Evolutionary conservation across 78 protist species (phyloP), one percentile per base, ranked within the genome.

Genomic region (Isochrysis galbana): DNA sequence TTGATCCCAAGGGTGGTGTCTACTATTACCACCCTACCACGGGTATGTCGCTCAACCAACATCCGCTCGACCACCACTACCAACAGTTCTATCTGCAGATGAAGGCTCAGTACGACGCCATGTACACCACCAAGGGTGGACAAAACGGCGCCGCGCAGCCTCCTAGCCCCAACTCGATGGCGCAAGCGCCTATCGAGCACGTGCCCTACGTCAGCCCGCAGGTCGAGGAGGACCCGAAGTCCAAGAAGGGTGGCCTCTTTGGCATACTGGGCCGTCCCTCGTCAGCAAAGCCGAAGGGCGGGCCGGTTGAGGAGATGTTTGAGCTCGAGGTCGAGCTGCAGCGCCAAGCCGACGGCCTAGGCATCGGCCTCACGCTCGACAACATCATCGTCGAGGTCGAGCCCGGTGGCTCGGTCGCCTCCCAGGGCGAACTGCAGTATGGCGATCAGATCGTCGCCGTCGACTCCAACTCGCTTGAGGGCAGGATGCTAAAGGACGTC

Each of bases 61-160:
- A 80, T 38, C 88, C 88, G 54, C 88, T 80, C 88, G 88, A 80
- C 41, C 88, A 80, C 88, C 88, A 80, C 88, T 80, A 80, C 88
- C 88, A 80, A 36, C 54, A 80, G 55, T 44, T 80, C 39, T 80
- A 80, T 38, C 0, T 44, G 55, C 88, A 44, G 84, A 77, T 77
- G 84, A 77, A 77, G 46, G 84, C 84, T 26, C 84, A 77, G 84
- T 77, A 77, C 46, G 84, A 77, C 84, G 84, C 84, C 44, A 77
- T 77, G 84, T 77, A 77, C 46, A 4, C 72, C 72, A 21, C 26
- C 2, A 77, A 77, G 84, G 74, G 74, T 32, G 61, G 61, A 7
- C 29, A 14, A 7, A 14, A 51, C 29, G 61, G 61, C 29, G 61
- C 29, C 61, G 61, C 61, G 61, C 7, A 51, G 61, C n/a, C n/a